These are phyloP conservation scores for Albatrellus ellisii DNA, from an alignment of 768 basidiomycete genomes.

Conservation along the genomic window DNA sequence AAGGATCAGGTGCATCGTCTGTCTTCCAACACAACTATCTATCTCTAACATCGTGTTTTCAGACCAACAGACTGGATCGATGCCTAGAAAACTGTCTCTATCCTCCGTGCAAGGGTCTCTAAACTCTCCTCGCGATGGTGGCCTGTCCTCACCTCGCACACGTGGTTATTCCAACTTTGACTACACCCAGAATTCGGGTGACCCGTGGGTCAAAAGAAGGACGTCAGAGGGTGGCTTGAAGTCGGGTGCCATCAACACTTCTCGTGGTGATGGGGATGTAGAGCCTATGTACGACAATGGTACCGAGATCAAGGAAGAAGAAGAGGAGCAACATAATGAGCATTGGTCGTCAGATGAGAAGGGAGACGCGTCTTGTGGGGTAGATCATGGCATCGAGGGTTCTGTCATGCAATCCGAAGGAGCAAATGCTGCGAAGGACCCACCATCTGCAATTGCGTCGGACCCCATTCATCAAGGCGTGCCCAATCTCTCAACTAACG, in stretches of 20 bases:
- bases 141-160: slow-evolving; percentile 50
- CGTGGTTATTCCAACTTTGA: slow-evolving; percentile 55
- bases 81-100: slow-evolving; percentile 59
- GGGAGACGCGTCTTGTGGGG: too few species aligned
- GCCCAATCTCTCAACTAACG: background rate
- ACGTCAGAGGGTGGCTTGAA: slow-evolving; percentile 44
- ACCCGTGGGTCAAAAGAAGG: slow-evolving; percentile 58
- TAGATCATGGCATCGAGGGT: too few species aligned
- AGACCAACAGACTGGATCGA: slow-evolving; percentile 45
- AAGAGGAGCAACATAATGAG: slow-evolving; percentile 32
- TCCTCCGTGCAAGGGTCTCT: slow-evolving; percentile 44
- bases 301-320: slow-evolving; percentile 47
- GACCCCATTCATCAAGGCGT: background rate
- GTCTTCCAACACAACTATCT: background rate
- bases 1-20: slow-evolving; percentile 46
- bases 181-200: slow-evolving; percentile 53
- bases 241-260: slow-evolving; percentile 20
- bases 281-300: slow-evolving; percentile 28
- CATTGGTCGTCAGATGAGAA: background rate
- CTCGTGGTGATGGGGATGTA: slow-evolving; percentile 27
- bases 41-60: slow-evolving; percentile 8
- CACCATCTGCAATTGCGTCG: background rate
- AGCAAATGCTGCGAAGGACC: background rate
- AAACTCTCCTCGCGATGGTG: slow-evolving; percentile 43
- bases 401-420: too few species aligned